Conservation (phyloP, 2,329 filamentous ascomycete genomes). For the Trichoderma sp. region DNA sequence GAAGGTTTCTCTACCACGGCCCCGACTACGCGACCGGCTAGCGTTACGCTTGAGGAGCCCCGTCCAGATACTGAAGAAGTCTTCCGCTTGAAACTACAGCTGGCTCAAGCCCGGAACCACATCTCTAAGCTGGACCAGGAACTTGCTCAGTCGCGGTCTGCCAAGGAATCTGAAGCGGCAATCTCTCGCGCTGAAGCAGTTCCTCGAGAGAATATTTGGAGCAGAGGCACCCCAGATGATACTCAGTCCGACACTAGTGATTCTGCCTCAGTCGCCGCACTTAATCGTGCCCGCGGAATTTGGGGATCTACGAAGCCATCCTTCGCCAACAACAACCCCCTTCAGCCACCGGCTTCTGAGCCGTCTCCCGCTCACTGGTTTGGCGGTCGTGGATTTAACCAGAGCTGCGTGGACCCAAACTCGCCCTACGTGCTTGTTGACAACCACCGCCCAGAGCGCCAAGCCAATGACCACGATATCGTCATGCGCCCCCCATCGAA, state of each 20-base stretch:
- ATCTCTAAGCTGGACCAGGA: conserved; percentile 71
- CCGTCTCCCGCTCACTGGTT: conserved; percentile 44
- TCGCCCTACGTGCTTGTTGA: conserved; percentile 38
- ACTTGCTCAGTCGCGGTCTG: conserved; percentile 61
- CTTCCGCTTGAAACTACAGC: conserved; percentile 64
- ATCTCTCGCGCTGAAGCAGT: conserved; percentile 23
- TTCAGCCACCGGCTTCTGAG: conserved; percentile 37
- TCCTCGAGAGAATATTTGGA: conserved; percentile 49
- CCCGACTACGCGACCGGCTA: conserved; percentile 52
- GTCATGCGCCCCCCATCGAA: conserved; percentile 40
- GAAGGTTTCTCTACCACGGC: conserved; percentile 50
- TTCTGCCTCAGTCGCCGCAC: conserved; percentile 47
- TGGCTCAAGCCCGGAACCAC: conserved; percentile 66
- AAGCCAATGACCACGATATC: conserved; percentile 49
- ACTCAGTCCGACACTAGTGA: conserved; percentile 56
- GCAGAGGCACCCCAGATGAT: conserved; percentile 46
- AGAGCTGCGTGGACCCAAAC: conserved; percentile 40
- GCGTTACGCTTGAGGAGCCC: conserved; percentile 45
- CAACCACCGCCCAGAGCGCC: conserved; percentile 44
- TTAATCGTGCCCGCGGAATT: conserved; percentile 53
- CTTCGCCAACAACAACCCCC: conserved; percentile 33
- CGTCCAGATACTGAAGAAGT: conserved; percentile 54
- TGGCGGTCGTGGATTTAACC: conserved; percentile 39
- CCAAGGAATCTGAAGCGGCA: conserved; percentile 45
- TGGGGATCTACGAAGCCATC: conserved; percentile 51